Percentiles rank a stretch among this genome's conserved stretches.
Conservation (phyloP, 345 rosid genomes). For the Excoecaria agallocha region DNA sequence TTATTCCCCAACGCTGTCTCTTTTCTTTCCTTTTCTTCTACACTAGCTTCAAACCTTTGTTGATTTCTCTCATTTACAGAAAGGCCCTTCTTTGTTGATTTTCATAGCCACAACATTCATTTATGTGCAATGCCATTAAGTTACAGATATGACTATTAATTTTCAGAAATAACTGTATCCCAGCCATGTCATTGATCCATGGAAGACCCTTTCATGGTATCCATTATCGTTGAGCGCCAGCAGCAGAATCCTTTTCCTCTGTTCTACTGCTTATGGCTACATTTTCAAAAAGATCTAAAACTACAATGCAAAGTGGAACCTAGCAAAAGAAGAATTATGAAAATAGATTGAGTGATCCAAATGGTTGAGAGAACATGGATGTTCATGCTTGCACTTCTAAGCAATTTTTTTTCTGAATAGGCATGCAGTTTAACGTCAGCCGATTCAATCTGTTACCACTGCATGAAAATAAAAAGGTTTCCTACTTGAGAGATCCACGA, state of each 20-base stretch:
- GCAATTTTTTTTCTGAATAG: too few species aligned
- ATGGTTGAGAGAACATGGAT: neutral
- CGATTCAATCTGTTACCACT: too few species aligned
- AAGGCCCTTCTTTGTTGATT: neutral
- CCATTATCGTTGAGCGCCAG: neutral
- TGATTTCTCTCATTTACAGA: neutral
- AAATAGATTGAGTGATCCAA: neutral
- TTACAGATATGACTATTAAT: too few species aligned
- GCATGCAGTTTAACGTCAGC: too few species aligned
- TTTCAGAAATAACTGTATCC: neutral
- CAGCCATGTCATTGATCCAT: neutral
- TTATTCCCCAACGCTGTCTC: neutral
- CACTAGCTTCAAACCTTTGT: neutral
- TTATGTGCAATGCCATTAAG: neutral
- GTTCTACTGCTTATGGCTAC: neutral
- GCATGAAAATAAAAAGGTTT: too few species aligned
- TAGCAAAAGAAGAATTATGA: neutral
- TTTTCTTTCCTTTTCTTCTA: neutral
- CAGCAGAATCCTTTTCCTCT: neutral
- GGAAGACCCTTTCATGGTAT: neutral
- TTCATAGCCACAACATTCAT: neutral
- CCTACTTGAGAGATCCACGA: too few species aligned
- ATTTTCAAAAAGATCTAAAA: neutral
- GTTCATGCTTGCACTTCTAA: neutral
- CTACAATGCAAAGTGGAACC: neutral